Evolutionary conservation across 371 early-diverging fungal genomes (phyloP).

Genomic region (Apophysomyces sp.): DNA sequence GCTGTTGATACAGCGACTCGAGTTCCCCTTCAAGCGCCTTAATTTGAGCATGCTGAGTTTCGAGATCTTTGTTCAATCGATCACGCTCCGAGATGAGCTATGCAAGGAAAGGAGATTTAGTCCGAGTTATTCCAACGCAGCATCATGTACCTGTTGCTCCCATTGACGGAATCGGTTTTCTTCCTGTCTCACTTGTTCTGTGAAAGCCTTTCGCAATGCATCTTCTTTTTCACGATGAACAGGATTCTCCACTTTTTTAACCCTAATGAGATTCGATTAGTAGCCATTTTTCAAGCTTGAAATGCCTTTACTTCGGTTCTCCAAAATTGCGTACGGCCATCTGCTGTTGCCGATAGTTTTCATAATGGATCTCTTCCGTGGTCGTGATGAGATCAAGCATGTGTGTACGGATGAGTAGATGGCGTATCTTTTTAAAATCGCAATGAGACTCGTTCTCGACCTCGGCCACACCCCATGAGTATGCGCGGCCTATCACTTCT

Average conservation of each 20-base stretch:
- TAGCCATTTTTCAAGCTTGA: neutral
- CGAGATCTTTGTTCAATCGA: conserved; percentile 93
- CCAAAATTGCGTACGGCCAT: conserved; percentile 83
- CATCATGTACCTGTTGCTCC: conserved; percentile 80
- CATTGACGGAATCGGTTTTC: conserved; percentile 95
- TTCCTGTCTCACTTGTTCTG: conserved; percentile 92
- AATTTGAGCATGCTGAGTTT: conserved; percentile 86
- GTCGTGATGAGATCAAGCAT: conserved; percentile 90
- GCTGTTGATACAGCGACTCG: conserved; percentile 57
- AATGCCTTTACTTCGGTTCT: conserved; percentile 59
- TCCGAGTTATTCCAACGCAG: neutral
- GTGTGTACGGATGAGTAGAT: conserved; percentile 88
- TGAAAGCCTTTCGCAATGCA: conserved; percentile 84
- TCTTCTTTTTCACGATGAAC: conserved; percentile 96
- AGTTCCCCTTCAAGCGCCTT: conserved; percentile 85
- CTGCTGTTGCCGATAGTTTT: conserved; percentile 79
- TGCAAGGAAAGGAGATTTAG: neutral
- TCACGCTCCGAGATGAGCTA: conserved; percentile 94
- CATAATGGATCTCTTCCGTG: conserved; percentile 91
- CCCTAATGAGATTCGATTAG: conserved; percentile 22
- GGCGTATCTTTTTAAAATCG: conserved; percentile 92
- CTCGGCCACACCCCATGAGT: conserved; percentile 93
- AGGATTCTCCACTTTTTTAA: conserved; percentile 70
- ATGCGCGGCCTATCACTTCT: conserved; percentile 83
- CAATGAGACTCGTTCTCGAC: conserved; percentile 89